Base-by-base conservation (phyloP, 1,139 yeast species). In the Hyphopichia khmerensis region DNA sequence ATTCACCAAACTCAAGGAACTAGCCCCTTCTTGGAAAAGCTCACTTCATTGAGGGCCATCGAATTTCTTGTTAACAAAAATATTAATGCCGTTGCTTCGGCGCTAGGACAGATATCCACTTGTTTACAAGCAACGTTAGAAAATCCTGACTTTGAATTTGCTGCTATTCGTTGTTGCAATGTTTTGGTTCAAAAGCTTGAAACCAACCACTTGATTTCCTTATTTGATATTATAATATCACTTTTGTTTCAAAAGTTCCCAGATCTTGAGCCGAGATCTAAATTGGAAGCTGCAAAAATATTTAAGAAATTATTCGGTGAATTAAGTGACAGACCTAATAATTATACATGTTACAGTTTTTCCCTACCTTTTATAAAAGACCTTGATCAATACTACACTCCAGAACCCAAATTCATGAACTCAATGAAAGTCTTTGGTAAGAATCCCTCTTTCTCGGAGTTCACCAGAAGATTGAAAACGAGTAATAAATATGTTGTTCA, bases 51-150 rank as follows among this genome's bases (percentile, higher is more conserved):
- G 8, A 69, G 80, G 41, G 96, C 96, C 0, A 77, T 93, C 33
- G 80, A 82, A 36, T 80, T 84, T 48, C 65, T 91, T 33, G 80
- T 88, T 17, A 71, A 74, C 40, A 73, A 82, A n/a, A 73, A 87
- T 24, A 80, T 82, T 4, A 60, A 72, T 3, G 76, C 84, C 1
- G 79, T 88, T 15, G 80, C 86, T 2, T 78, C 89, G 4, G 93
- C 95, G 0, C 67, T 91, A 30, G 96, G 97, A 0, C 99, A 93
- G 57, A 78, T 95, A 4, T 84, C 90, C 44, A 86, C 96, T 1
- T 87, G 96, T 52, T 66, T 95, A 16, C 97, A 90, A 56, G 82
- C 93, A 0, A 85, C 95, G 0, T 64, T 91, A 27, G 91, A 84
- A 33, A 77, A 76, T 18, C 65, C 75, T 0, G 82, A 79, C 26